These are phyloP conservation scores for Cephaloascus albidus DNA, from an alignment of 805 yeast genomes.

Conservation along the genomic window DNA sequence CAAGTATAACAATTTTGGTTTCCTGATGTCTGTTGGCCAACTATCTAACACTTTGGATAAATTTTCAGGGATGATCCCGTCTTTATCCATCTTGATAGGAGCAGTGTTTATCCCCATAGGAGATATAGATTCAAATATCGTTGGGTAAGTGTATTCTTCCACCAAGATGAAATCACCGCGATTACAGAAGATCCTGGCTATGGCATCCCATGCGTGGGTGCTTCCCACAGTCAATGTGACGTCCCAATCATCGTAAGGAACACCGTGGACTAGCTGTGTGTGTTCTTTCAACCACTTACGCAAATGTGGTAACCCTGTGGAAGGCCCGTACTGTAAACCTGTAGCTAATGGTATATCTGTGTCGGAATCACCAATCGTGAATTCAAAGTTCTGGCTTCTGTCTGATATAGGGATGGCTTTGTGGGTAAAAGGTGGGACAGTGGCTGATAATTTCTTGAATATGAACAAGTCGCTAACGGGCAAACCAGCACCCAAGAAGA, in stretches of 20 bases:
- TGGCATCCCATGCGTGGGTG: slow-evolving; percentile 85
- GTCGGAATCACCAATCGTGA: background rate
- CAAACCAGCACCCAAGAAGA: slow-evolving; percentile 92
- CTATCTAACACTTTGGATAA: slow-evolving; percentile 50
- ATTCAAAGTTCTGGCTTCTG: background rate
- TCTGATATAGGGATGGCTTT: background rate
- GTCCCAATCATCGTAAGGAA: slow-evolving; percentile 58
- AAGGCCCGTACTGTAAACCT: slow-evolving; percentile 86
- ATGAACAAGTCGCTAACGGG: slow-evolving; percentile 92
- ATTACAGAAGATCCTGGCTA: slow-evolving; percentile 65
- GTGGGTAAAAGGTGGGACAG: background rate
- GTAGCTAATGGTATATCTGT: slow-evolving; percentile 65
- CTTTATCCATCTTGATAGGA: slow-evolving; percentile 71
- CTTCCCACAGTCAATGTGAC: slow-evolving; percentile 67
- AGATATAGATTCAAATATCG: slow-evolving; percentile 73
- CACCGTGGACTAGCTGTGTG: slow-evolving; percentile 36
- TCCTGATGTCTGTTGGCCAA: slow-evolving; percentile 52
- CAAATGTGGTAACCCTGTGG: slow-evolving; percentile 74
- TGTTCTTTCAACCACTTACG: slow-evolving; percentile 66
- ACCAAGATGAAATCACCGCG: slow-evolving; percentile 78
- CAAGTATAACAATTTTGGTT: slow-evolving; percentile 83
- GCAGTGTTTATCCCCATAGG: slow-evolving; percentile 61
- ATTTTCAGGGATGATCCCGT: slow-evolving; percentile 69
- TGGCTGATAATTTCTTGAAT: slow-evolving; percentile 39
- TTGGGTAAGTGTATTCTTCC: slow-evolving; percentile 76